Percentiles rank a stretch among this genome's conserved stretches.
These are phyloP conservation scores for Thielaviopsis ethacetica DNA, from an alignment of 2,329 filamentous ascomycete species.

Conservation along the genomic window DNA sequence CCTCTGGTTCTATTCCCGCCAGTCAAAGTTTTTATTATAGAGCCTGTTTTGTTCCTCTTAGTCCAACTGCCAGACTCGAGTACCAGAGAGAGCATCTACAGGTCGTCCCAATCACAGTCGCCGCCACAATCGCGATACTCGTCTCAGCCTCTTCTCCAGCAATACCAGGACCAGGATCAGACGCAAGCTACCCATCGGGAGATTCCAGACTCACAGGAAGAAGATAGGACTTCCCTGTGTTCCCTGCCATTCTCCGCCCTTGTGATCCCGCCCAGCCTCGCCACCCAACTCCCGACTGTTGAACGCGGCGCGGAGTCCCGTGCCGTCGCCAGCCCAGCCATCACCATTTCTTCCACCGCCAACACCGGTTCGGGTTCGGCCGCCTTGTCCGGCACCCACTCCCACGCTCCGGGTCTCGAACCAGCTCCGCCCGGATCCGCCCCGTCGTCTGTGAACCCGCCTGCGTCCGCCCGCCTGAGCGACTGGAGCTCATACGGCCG, in stretches of 20 bases:
- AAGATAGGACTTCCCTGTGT: background rate
- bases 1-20: background rate
- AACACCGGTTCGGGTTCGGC: background rate
- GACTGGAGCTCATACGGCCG: background rate
- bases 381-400: background rate
- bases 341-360: background rate
- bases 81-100: background rate
- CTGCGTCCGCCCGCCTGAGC: background rate
- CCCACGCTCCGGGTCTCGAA: background rate
- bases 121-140: background rate
- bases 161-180: background rate
- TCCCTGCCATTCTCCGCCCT: background rate
- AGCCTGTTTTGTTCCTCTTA: background rate
- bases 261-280: background rate
- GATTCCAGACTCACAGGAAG: constrained; percentile 10
- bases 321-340: background rate
- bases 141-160: background rate
- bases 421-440: background rate
- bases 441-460: background rate
- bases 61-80: background rate
- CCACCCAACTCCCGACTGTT: background rate
- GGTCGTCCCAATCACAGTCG: background rate
- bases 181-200: background rate
- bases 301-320: background rate
- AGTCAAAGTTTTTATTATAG: background rate